A percentile compares a stretch with the other conserved stretches of the same genome.
phyloP scores from a whole-genome alignment of 768 basidiomycete genomes.

The Naganishia vishniacii region DNA sequence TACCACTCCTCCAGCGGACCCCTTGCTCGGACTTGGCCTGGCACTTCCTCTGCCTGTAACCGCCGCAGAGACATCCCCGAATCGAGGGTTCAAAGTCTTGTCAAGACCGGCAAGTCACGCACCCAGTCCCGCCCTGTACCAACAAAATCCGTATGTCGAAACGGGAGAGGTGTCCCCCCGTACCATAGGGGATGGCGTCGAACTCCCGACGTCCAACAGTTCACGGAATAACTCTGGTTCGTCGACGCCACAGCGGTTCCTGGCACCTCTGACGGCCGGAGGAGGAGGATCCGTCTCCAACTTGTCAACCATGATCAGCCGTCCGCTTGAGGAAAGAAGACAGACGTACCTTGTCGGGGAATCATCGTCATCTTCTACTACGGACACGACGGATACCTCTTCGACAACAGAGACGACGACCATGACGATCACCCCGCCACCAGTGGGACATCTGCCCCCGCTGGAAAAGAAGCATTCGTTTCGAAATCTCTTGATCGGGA shows the following conservation, averaged over 20 bases:
- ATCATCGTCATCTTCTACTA: no score
- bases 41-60: not conserved
- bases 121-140: slow-evolving; percentile 1
- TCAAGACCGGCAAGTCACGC: slow-evolving; percentile 8
- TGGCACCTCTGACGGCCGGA: no score
- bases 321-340: no score
- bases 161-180: not conserved
- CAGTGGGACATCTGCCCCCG: not conserved
- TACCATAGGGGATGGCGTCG: no score
- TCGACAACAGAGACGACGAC: not conserved
- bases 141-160: not conserved
- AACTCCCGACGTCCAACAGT: not conserved
- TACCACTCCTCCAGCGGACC: not conserved
- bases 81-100: slow-evolving; percentile 11
- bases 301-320: not conserved
- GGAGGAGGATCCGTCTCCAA: slow-evolving; percentile 2
- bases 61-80: not conserved
- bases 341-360: no score
- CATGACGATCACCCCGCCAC: not conserved
- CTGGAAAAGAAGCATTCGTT: not conserved
- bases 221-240: not conserved
- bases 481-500: not conserved
- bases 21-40: not conserved
- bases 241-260: slow-evolving; percentile 9
- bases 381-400: not conserved